Evolutionary conservation across 768 basidiomycete species (phyloP).

Genomic region (Jaapia argillacea): DNA sequence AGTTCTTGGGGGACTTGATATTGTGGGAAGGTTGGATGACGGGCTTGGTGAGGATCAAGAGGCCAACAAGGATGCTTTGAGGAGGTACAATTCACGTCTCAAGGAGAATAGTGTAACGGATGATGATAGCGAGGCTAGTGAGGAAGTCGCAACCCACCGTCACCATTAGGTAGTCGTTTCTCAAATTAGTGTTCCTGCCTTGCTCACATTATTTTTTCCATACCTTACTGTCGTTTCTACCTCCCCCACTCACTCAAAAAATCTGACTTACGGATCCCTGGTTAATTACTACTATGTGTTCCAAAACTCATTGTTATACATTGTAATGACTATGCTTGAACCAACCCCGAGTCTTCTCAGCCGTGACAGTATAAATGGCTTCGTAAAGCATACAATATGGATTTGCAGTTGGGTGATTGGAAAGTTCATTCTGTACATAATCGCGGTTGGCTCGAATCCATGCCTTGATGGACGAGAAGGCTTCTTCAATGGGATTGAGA

Average conservation of each 20-base stretch:
- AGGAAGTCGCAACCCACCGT: neutral
- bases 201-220: neutral
- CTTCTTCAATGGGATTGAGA: slow-evolving; percentile 27
- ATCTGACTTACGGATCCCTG: too few species aligned
- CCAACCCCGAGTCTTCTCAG: neutral
- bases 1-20: too few species aligned
- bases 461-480: slow-evolving; percentile 1
- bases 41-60: too few species aligned
- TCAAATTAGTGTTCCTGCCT: neutral
- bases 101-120: too few species aligned
- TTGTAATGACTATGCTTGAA: neutral
- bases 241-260: too few species aligned
- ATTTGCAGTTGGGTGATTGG: neutral
- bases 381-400: neutral
- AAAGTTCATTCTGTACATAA: neutral
- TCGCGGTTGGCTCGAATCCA: neutral
- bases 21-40: too few species aligned
- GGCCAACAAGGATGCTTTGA: too few species aligned
- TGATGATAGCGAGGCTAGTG: neutral
- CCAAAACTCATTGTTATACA: neutral
- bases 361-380: neutral
- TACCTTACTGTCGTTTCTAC: too few species aligned
- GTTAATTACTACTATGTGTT: too few species aligned
- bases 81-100: too few species aligned
- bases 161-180: neutral